Base-by-base conservation (phyloP, 2,329 filamentous ascomycete species). In the Colletotrichum kahawae region DNA sequence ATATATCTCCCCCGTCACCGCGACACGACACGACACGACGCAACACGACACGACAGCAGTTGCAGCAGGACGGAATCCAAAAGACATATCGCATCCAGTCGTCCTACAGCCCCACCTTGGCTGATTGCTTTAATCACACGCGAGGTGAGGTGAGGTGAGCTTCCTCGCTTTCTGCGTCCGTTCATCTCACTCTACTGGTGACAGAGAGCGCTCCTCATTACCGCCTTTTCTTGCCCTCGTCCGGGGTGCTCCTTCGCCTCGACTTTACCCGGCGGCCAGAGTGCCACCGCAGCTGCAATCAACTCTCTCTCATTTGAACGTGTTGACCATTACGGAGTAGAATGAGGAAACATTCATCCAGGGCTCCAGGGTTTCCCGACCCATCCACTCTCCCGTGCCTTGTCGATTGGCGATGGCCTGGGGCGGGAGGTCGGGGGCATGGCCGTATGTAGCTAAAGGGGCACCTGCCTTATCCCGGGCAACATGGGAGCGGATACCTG, bases 101-200 rank as follows among this genome's bases (percentile, higher is more conserved):
- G 48, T 64, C 18, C 63, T 57, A 59, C 69, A 54, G 73, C 73
- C 59, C 73, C 73, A 75, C 73, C 38, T 7, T 56, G 51, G 43
- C 64, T 75, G 64, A 75, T 75, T 75, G 36, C 64, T 24, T 67
- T 75, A 64, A 75, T 75, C 54, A 73, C 57, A 75, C 56, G 63
- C 38, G 21, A 57, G 43, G 59, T 18, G 33, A 34, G 48, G 64
- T 34, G 62, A 64, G 69, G 36, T 67, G 56, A 71, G 38, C 54
- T 64, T 21, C 57, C 31, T 38, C 31, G 63, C 54, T 62, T 34
- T 51, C 51, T 33, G 38, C 54, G 64, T 31, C 21, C 21, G 70
- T 14, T 72, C 67, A 69, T 69, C 56, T 69, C 36, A 34, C 57
- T 59, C 31, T 33, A 51, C 67, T n/a, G 33, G 56, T 18, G 33